These are phyloP conservation scores for Pezicula carpinea DNA, from an alignment of 2,329 filamentous ascomycete genomes.

Conservation along the genomic window DNA sequence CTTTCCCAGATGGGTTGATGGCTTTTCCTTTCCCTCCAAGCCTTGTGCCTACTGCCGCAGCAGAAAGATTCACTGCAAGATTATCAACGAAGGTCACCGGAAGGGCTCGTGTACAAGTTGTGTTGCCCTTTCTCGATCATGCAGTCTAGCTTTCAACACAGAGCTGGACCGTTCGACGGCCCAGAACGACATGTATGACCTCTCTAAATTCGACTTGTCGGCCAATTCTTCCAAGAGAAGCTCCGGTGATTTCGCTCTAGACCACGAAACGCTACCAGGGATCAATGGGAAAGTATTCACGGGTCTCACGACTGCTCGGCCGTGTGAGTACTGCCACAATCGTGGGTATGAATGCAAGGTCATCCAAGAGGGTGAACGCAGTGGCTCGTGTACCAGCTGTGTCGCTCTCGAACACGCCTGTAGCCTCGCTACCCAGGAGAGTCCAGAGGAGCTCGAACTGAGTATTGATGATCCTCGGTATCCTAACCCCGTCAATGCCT, in stretches of 20 bases:
- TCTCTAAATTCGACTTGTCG: background rate
- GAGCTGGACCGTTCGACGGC: background rate
- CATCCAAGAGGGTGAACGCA: conserved; percentile 7
- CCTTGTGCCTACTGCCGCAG: conserved; percentile 49
- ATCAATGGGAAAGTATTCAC: background rate
- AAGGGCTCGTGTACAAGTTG: conserved; percentile 60
- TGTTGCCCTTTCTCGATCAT: conserved; percentile 52
- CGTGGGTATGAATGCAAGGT: conserved; percentile 16
- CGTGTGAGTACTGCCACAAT: conserved; percentile 19
- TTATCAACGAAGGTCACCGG: conserved; percentile 53
- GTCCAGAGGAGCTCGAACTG: conserved; percentile 8
- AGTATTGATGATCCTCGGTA: conserved; percentile 9
- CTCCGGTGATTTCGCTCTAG: background rate
- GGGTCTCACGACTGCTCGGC: background rate
- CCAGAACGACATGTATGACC: background rate
- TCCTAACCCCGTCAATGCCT: background rate
- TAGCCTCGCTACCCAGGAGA: conserved; percentile 7
- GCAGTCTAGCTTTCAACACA: conserved; percentile 45
- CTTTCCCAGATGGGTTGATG: conserved; percentile 28
- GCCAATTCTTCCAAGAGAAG: conserved; percentile 2
- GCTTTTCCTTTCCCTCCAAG: conserved; percentile 20
- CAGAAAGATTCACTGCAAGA: conserved; percentile 55
- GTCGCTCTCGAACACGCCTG: conserved; percentile 14
- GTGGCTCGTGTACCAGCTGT: conserved; percentile 18
- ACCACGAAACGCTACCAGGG: background rate